Percentiles rank a stretch among this genome's conserved stretches.
phyloP scores from a whole-genome alignment of 306 rosid species.

The Begonia peltatifolia region DNA sequence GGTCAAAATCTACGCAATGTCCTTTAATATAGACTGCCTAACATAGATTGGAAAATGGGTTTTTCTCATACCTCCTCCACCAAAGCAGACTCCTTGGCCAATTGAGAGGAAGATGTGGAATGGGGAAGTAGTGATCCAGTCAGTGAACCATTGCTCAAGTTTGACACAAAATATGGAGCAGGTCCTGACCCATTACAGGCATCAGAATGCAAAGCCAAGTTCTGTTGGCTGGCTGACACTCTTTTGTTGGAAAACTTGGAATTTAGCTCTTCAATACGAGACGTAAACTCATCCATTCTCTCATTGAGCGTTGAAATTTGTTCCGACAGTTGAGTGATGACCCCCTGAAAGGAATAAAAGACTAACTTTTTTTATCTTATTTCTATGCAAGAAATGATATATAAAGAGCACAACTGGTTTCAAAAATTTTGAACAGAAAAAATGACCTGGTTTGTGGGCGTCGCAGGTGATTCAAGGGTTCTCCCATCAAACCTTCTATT shows the following conservation, averaged over 20 bases:
- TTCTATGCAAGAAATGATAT: neutral
- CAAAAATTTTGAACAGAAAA: constrained; percentile 6
- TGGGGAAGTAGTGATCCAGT: constrained; percentile 60
- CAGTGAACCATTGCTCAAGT: constrained; percentile 68
- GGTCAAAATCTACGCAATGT: too few relatives aligned
- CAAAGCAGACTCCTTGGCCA: constrained; percentile 62
- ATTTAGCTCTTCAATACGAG: constrained; percentile 83
- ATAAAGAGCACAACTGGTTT: constrained; percentile 7
- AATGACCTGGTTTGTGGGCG: constrained; percentile 58
- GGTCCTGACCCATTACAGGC: constrained; percentile 73
- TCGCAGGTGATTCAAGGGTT: constrained; percentile 62
- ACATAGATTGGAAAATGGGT: too few relatives aligned
- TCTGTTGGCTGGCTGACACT: constrained; percentile 73
- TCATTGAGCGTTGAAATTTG: constrained; percentile 89
- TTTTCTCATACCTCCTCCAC: constrained; percentile 58
- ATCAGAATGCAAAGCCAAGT: constrained; percentile 64
- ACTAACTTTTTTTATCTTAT: too few relatives aligned
- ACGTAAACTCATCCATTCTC: constrained; percentile 93
- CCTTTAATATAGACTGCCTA: too few relatives aligned
- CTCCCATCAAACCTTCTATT: constrained; percentile 55
- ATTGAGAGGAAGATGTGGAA: constrained; percentile 70
- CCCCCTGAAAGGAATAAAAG: constrained; percentile 35
- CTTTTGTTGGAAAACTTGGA: constrained; percentile 38
- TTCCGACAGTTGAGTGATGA: constrained; percentile 84
- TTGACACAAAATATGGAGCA: constrained; percentile 49